These are phyloP conservation scores for Solanum piurae DNA, from an alignment of 257 asterid genomes.

Conservation along the genomic window DNA sequence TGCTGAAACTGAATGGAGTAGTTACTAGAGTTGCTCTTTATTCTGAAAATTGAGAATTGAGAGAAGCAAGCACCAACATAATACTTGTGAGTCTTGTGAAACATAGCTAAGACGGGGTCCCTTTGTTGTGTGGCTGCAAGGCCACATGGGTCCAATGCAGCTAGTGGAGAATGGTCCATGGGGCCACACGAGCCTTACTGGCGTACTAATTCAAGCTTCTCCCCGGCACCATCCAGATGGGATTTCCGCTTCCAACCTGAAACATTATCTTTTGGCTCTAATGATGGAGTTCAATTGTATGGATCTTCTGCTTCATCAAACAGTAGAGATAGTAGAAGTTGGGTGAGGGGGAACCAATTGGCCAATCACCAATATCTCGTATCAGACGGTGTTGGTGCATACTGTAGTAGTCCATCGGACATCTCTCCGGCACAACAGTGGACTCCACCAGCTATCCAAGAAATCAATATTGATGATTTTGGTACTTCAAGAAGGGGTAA, in stretches of 20 bases:
- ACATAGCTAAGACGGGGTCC: constrained; percentile 99
- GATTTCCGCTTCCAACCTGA: constrained; percentile 78
- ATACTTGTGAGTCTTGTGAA: constrained; percentile 32
- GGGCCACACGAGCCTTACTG: constrained; percentile 95
- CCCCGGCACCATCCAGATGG: constrained; percentile 94
- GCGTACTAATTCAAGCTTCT: constrained; percentile 88
- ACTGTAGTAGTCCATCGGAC: constrained; percentile 82
- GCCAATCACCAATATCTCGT: constrained; percentile 49
- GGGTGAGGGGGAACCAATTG: constrained; percentile 67
- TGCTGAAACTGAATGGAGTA: constrained; percentile 43
- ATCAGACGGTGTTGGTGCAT: constrained; percentile 62
- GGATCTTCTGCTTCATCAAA: constrained; percentile 87
- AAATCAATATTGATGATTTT: constrained; percentile 62
- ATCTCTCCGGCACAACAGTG: constrained; percentile 74
- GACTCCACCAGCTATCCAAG: constrained; percentile 87
- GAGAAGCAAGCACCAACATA: constrained; percentile 15
- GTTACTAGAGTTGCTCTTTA: neutral
- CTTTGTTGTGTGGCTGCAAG: constrained; percentile 99
- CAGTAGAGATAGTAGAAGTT: constrained; percentile 88
- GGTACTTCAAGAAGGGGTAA: constrained; percentile 68
- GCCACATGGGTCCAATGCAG: constrained; percentile 92
- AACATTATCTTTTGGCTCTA: constrained; percentile 64
- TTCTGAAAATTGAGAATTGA: neutral
- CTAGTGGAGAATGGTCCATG: constrained; percentile 91
- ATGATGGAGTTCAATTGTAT: constrained; percentile 63